Base-by-base conservation (phyloP, 2,329 filamentous ascomycete genomes). In the Huntiella moniliformis region DNA sequence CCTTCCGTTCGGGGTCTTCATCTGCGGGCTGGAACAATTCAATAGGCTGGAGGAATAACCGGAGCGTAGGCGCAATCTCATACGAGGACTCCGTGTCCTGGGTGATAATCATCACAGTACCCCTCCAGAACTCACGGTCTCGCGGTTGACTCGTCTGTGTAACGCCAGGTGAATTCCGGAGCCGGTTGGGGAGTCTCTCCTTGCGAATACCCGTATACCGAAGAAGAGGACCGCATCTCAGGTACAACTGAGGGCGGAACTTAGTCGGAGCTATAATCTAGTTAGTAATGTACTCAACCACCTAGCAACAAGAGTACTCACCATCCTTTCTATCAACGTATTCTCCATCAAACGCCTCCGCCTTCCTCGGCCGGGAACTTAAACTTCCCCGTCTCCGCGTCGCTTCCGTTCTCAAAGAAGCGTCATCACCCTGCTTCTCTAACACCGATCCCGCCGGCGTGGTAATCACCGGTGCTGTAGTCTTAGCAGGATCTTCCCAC, bases 21-120 rank as follows among this genome's bases (percentile, higher is more conserved):
- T 38, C 38, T 15, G 22, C 16, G 3, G 82, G 81, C 5, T 83
- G 80, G 2, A 93, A 65, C 13, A 94, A 65, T 51, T 87, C 81
- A 59, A 88, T 80, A 1, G 85, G 81, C 56, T 95, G 87, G 5
- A 80, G 77, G 58, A 96, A 98, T 3, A 98, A 61, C 38, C 87
- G 74, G 52, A 98, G 64, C 0, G 73, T 82, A 3, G 91, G 91
- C 0, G 72, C 72, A 41, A 84, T 77, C 38, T 78, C 74, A 56
- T 95, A 94, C 1, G 80, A 82, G 2, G 88, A 96, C 36, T 80
- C 73, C 2, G 74, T 71, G 56, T 98, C 88, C 44, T 77, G 71
- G 0, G 91, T 96, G 16, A 98, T 86, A 54, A 98, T 94, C 84
- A 98, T 86, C 48, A 96, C 71, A 50, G 77, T 92, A 4, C 91